Base-by-base conservation (phyloP, 2,329 filamentous ascomycete species). In the Ceratocystis smalleyi region DNA sequence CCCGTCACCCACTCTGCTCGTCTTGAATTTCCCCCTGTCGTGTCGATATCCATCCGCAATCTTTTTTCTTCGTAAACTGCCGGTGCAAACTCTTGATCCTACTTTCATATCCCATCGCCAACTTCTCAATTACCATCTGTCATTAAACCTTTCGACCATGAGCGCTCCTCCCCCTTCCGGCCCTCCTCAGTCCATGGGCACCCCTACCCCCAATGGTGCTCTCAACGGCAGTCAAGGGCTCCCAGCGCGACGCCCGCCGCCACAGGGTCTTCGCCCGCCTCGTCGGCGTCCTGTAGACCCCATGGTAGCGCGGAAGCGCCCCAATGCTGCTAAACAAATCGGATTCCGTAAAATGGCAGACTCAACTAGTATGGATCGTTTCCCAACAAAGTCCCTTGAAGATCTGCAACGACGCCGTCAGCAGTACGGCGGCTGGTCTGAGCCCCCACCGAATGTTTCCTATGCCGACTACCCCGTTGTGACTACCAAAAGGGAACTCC, bases 401-500 rank as follows among this genome's bases (percentile, higher is more conserved):
- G 62, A 67, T 5, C 45, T 77, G 27, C 77, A 78, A 60, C 75
- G 73, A 43, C 71, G 74, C 65, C 78, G 77, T 59, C 72, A 73
- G 65, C 73, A 76, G 67, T 77, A 81, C 69, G 79, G 77, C 51
- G 83, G 83, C 54, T 86, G 83, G 83, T 81, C 81, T 3, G 76
- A 79, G 57, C 76, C 80, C 32, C 75, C 79, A 1, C 76, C 78
- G 1, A 70, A 72, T 0, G 76, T 74, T 30, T 73, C 75, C 24
- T 85, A 85, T 70, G 75, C 69, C 15, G 79, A 81, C 49, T 79
- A 79, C 69, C 89, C 89, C 15, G 79, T 97, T 19, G 83, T 90
- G 68, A 89, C 91, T 5, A 95, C 89, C 5, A 95, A 95, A 74
- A 85, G 86, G 70, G 84, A 86, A 8, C 75, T 96, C 61, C 80